Evolutionary conservation across 2,329 filamentous ascomycete species (phyloP).

Genomic region (Neopestalotiopsis sp.): DNA sequence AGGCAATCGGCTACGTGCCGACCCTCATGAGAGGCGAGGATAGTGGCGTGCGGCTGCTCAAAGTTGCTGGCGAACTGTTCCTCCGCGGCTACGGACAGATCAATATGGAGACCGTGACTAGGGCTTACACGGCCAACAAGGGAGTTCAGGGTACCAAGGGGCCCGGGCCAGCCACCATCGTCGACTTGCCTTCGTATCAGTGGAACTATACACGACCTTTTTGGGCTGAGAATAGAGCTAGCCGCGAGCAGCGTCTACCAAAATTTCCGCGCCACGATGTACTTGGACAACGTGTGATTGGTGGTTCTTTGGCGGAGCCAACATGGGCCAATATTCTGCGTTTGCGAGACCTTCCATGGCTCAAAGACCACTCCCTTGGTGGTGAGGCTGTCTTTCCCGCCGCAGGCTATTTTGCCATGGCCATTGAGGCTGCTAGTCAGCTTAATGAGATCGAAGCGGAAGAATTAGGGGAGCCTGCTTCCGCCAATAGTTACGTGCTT

Average conservation of each 20-base stretch:
- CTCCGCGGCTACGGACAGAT: slow-evolving; percentile 25
- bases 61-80: slow-evolving; percentile 31
- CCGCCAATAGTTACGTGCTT: slow-evolving; percentile 28
- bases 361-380: slow-evolving; percentile 27
- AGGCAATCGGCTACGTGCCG: slow-evolving; percentile 26
- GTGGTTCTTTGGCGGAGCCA: slow-evolving; percentile 20
- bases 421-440: slow-evolving; percentile 28
- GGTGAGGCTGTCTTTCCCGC: slow-evolving; percentile 27
- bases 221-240: slow-evolving; percentile 32
- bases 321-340: slow-evolving; percentile 30
- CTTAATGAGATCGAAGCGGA: slow-evolving; percentile 20
- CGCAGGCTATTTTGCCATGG: slow-evolving; percentile 28
- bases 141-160: slow-evolving; percentile 12
- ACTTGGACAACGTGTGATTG: slow-evolving; percentile 24
- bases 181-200: slow-evolving; percentile 36
- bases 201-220: slow-evolving; percentile 31
- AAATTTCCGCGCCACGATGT: slow-evolving; percentile 32
- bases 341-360: slow-evolving; percentile 23
- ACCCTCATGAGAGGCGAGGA: slow-evolving; percentile 29
- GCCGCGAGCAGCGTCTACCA: slow-evolving; percentile 28
- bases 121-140: not conserved
- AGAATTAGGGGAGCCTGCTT: slow-evolving; percentile 4
- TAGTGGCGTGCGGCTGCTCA: slow-evolving; percentile 25
- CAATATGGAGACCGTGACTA: slow-evolving; percentile 29
- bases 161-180: slow-evolving; percentile 20